Percentiles rank a stretch among this genome's conserved stretches.
Conservation (phyloP, 805 yeast species). For the Sugiyamaella americana region DNA sequence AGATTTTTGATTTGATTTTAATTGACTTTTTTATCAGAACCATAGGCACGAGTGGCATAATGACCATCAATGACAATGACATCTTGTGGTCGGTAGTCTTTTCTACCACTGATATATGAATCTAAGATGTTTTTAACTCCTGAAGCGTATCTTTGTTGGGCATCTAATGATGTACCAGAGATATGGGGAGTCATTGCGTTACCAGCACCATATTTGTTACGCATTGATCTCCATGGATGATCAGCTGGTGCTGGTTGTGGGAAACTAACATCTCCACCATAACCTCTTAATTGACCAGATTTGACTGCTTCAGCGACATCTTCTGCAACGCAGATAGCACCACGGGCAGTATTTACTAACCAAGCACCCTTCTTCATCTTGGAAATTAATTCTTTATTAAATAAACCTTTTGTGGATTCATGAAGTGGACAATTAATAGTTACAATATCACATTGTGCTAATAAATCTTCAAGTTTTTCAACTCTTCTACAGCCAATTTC, state of each 20-base stretch:
- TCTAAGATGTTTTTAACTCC: slow-evolving; percentile 64
- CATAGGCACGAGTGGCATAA: slow-evolving; percentile 70
- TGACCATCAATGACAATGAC: slow-evolving; percentile 64
- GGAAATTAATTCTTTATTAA: slow-evolving; percentile 54
- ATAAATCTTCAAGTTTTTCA: slow-evolving; percentile 56
- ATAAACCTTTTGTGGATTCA: slow-evolving; percentile 58
- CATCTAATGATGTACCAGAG: slow-evolving; percentile 75
- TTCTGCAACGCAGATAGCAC: slow-evolving; percentile 67
- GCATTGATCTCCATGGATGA: slow-evolving; percentile 73
- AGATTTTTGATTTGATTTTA: not conserved
- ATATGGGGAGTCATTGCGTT: slow-evolving; percentile 84
- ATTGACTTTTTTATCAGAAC: slow-evolving; percentile 26
- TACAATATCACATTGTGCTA: slow-evolving; percentile 62
- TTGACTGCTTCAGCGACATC: slow-evolving; percentile 71
- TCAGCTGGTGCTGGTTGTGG: slow-evolving; percentile 74
- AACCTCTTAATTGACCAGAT: slow-evolving; percentile 66
- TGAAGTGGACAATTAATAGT: slow-evolving; percentile 76
- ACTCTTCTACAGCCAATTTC: slow-evolving; percentile 57
- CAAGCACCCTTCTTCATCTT: slow-evolving; percentile 70
- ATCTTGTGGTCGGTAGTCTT: slow-evolving; percentile 69
- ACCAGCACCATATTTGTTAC: slow-evolving; percentile 63
- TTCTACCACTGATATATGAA: slow-evolving; percentile 54
- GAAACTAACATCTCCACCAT: slow-evolving; percentile 85
- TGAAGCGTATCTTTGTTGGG: slow-evolving; percentile 65
- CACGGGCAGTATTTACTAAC: slow-evolving; percentile 75